These are phyloP conservation scores for Kokia cookei DNA, from an alignment of 441 rosid genomes.

Conservation along the genomic window DNA sequence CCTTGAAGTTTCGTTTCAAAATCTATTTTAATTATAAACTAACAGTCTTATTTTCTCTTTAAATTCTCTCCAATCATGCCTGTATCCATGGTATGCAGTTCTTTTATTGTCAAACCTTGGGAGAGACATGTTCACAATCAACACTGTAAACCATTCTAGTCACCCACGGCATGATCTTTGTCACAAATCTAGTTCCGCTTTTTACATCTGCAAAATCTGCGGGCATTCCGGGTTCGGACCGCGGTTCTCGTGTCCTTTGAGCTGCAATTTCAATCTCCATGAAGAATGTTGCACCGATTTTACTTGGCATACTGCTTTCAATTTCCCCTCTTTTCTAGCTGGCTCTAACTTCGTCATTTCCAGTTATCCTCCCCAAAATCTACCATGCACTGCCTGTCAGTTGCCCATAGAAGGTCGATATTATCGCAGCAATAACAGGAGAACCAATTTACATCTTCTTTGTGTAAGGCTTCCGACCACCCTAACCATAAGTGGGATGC, in stretches of 20 bases:
- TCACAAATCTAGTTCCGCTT: neutral
- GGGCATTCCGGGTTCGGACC: conserved; percentile 13
- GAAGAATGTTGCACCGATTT: conserved; percentile 14
- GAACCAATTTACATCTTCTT: conserved; percentile 20
- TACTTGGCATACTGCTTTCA: neutral
- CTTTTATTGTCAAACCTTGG: too few relatives aligned
- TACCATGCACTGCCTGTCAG: conserved; percentile 19
- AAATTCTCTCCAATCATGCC: too few relatives aligned
- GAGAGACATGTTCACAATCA: neutral
- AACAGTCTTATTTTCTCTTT: too few relatives aligned
- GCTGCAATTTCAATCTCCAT: conserved; percentile 23
- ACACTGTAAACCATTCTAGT: neutral
- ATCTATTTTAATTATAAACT: too few relatives aligned
- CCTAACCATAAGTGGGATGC: neutral
- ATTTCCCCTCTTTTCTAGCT: conserved; percentile 10
- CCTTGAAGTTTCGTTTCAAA: too few relatives aligned
- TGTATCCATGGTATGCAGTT: too few relatives aligned
- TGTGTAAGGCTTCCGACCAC: conserved; percentile 9
- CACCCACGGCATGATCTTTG: conserved; percentile 17
- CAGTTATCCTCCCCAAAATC: too few relatives aligned
- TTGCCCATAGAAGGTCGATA: conserved; percentile 10
- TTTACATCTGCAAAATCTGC: conserved; percentile 29
- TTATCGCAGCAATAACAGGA: conserved; percentile 9
- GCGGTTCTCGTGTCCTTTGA: conserved; percentile 7
- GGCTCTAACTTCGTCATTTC: conserved; percentile 12